phyloP scores from a whole-genome alignment of 2,329 filamentous ascomycete species.

The Elsinoe necatrix region DNA sequence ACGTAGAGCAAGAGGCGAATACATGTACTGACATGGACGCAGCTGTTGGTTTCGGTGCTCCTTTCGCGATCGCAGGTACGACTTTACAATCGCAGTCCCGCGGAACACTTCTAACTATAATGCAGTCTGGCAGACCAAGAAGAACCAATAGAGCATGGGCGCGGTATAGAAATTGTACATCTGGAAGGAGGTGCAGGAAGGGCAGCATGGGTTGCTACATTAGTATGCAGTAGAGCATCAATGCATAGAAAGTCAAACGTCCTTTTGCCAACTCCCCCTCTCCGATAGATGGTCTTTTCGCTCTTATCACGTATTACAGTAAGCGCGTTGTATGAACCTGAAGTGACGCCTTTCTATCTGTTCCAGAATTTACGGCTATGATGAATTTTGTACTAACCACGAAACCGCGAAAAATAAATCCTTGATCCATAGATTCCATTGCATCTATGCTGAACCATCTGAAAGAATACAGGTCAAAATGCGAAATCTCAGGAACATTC shows the following conservation, averaged over 20 bases:
- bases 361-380: background rate
- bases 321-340: too few species aligned
- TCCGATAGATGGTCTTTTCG: too few species aligned
- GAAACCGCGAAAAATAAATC: slow-evolving; percentile 3
- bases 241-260: slow-evolving; percentile 19
- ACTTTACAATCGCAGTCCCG: background rate
- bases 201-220: slow-evolving; percentile 16
- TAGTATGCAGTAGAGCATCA: slow-evolving; percentile 18
- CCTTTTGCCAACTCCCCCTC: background rate
- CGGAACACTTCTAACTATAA: slow-evolving; percentile 22
- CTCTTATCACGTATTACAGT: too few species aligned
- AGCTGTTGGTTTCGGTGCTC: slow-evolving; percentile 51
- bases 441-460: background rate
- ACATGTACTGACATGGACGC: slow-evolving; percentile 31
- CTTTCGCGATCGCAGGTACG: slow-evolving; percentile 58
- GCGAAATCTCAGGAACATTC: slow-evolving; percentile 80
- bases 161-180: slow-evolving; percentile 2
- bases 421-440: background rate
- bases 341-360: background rate
- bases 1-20: background rate
- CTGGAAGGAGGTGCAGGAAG: background rate
- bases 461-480: slow-evolving; percentile 43
- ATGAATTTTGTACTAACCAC: background rate
- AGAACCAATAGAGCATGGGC: slow-evolving; percentile 41
- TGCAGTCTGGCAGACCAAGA: slow-evolving; percentile 59